These are phyloP conservation scores for Blastobotrys chiropterorum DNA, from an alignment of 805 yeast species.

Conservation along the genomic window DNA sequence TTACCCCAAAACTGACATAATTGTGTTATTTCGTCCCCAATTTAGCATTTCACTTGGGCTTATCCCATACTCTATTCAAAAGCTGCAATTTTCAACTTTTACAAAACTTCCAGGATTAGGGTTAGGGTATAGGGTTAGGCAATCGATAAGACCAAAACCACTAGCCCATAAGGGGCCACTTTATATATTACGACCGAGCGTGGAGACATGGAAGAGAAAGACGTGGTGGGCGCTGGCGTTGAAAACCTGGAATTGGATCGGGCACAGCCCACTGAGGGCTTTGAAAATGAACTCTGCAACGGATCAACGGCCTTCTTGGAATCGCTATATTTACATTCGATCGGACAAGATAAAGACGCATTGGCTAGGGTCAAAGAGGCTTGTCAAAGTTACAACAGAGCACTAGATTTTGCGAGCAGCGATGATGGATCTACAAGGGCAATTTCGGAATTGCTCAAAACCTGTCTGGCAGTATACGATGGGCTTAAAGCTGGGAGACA, in stretches of 20 bases:
- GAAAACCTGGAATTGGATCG: background rate
- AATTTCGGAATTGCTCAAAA: background rate
- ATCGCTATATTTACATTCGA: conserved; percentile 16
- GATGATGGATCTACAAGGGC: background rate
- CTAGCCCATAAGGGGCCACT: too few species aligned
- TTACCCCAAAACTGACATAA: too few species aligned
- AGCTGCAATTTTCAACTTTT: too few species aligned
- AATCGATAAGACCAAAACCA: background rate
- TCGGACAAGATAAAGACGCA: conserved; percentile 13
- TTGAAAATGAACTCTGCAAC: background rate
- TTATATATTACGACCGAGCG: background rate
- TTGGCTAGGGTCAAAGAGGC: conserved; percentile 7
- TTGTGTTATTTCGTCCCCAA: too few species aligned
- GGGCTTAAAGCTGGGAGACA: conserved; percentile 14
- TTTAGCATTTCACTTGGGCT: too few species aligned
- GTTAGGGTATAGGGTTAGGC: background rate
- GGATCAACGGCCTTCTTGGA: background rate
- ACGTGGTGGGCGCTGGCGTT: background rate
- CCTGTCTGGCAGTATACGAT: conserved; percentile 16
- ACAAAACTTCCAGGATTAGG: too few species aligned
- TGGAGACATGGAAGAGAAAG: background rate
- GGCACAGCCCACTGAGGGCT: background rate
- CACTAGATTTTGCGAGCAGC: background rate
- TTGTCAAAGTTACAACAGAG: conserved; percentile 1
- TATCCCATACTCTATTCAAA: too few species aligned